A percentile compares a stretch with the other conserved stretches of the same genome.
Evolutionary conservation across 345 rosid species (phyloP).

Genomic region (Gossypium herbaceum): DNA sequence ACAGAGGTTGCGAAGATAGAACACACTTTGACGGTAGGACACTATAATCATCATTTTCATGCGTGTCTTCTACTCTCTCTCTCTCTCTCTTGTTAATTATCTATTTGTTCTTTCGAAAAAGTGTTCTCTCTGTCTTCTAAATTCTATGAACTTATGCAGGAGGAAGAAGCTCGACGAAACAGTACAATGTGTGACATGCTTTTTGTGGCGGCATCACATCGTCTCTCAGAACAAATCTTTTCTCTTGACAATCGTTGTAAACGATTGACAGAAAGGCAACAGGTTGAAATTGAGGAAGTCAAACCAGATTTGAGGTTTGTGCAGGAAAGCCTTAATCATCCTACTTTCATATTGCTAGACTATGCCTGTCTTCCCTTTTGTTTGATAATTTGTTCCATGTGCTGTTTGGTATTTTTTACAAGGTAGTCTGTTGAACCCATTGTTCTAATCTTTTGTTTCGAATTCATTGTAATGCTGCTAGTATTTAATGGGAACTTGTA

Average conservation of each 20-base stretch:
- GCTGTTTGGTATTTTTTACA: no score
- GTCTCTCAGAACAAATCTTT: constrained; percentile 67
- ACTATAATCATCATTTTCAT: neutral
- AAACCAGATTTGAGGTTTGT: constrained; percentile 43
- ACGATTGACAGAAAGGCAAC: constrained; percentile 42
- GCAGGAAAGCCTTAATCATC: constrained; percentile 1
- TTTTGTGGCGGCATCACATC: constrained; percentile 68
- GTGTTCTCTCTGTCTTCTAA: neutral
- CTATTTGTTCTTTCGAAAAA: neutral
- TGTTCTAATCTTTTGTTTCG: no score
- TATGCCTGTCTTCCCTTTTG: neutral
- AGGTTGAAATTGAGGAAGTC: constrained; percentile 43
- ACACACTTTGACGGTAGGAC: constrained; percentile 36
- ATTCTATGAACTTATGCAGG: constrained; percentile 33
- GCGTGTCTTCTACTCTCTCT: neutral
- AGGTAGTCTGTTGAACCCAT: no score
- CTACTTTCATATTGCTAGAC: neutral
- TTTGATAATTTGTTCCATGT: neutral
- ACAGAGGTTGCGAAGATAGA: constrained; percentile 60
- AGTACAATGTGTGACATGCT: constrained; percentile 71
- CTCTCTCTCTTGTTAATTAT: neutral
- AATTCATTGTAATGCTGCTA: no score
- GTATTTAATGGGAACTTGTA: no score
- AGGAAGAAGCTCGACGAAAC: constrained; percentile 81
- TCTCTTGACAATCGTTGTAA: constrained; percentile 60